Conservation (phyloP, 2,329 filamentous ascomycete species). For the Canariomyces notabilis region DNA sequence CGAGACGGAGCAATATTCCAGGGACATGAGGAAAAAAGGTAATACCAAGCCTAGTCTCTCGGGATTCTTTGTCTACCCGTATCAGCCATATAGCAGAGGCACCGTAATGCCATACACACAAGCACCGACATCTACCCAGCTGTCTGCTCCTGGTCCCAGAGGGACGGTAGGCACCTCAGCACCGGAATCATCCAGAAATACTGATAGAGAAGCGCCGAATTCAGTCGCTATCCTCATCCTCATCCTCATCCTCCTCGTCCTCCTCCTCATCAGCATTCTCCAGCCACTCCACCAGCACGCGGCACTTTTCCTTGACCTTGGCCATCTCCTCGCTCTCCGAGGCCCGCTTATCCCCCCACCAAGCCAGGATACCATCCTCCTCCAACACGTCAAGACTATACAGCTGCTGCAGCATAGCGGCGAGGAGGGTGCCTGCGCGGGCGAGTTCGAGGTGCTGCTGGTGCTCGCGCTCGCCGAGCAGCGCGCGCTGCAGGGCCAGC, state of each 20-base stretch:
- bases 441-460: conserved; percentile 45
- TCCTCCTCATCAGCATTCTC: conserved; percentile 68
- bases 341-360: conserved; percentile 76
- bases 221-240: conserved; percentile 23
- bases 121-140: too few relatives aligned
- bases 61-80: too few relatives aligned
- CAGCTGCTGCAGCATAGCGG: conserved; percentile 76
- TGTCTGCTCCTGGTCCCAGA: too few relatives aligned
- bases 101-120: too few relatives aligned
- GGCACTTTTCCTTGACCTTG: conserved; percentile 66
- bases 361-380: conserved; percentile 80
- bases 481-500: conserved; percentile 73
- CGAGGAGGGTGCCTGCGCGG: conserved; percentile 58
- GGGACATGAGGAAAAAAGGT: too few relatives aligned
- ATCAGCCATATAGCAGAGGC: too few relatives aligned
- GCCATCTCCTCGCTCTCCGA: conserved; percentile 63
- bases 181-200: too few relatives aligned
- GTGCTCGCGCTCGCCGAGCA: conserved; percentile 60
- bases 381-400: conserved; percentile 81
- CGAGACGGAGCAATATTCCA: too few relatives aligned
- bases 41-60: too few relatives aligned
- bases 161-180: too few relatives aligned
- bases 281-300: conserved; percentile 77
- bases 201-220: not conserved
- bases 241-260: conserved; percentile 57